Conservation (phyloP, 1,284 basidiomycete genomes). For the Trichosporon sp. region DNA sequence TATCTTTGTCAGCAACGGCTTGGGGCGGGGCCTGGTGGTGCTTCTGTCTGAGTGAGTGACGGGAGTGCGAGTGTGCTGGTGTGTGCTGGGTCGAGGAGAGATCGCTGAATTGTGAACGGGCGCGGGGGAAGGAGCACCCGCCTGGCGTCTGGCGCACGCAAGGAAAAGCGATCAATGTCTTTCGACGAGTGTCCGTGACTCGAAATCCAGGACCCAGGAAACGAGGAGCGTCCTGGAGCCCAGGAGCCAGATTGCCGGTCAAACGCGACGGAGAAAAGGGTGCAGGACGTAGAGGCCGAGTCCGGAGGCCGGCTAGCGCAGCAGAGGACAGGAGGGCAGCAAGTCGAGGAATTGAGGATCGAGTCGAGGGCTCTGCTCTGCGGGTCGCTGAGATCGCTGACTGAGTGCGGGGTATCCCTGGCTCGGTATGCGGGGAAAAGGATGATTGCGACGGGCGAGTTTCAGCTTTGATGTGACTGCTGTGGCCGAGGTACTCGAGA, state of each 20-base stretch:
- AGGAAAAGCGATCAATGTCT: neutral
- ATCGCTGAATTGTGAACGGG: neutral
- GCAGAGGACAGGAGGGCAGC: neutral
- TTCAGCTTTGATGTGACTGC: neutral
- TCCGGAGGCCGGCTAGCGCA: neutral
- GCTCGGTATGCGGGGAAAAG: neutral
- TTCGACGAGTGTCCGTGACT: neutral
- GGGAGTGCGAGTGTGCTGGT: too few species aligned
- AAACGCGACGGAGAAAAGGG: neutral
- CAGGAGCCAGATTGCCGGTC: neutral
- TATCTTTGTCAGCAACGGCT: neutral
- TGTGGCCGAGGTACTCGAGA: neutral
- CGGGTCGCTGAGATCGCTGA: neutral
- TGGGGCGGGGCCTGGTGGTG: neutral
- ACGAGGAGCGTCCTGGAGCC: too few species aligned
- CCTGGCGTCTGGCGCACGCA: neutral
- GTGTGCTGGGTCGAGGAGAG: neutral
- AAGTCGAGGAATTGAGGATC: too few species aligned
- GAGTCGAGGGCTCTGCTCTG: neutral
- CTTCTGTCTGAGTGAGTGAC: neutral
- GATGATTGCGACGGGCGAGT: neutral
- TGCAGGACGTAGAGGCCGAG: neutral
- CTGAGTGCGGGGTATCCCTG: neutral
- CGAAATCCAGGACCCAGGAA: neutral
- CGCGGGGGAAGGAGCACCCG: neutral